Conservation (phyloP, 1,139 yeast species). For the Lodderomyces jiufengensis region DNA sequence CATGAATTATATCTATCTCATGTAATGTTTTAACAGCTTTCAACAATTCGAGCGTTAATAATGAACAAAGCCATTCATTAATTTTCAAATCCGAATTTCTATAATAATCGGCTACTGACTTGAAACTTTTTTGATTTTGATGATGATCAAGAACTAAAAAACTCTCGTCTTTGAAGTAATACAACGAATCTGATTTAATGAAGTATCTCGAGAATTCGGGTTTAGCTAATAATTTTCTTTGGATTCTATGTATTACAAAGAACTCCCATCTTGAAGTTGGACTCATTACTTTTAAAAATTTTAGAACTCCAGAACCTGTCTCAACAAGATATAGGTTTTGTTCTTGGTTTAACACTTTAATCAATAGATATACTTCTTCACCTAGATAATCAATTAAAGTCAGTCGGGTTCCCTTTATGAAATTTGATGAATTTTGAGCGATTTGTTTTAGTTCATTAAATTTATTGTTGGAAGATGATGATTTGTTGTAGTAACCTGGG, state of each 20-base stretch:
- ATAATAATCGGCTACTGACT: conserved; percentile 19
- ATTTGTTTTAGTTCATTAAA: conserved; percentile 32
- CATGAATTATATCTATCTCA: conserved; percentile 66
- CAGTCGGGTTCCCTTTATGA: conserved; percentile 36
- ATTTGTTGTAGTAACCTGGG: conserved; percentile 25
- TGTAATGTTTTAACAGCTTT: conserved; percentile 64
- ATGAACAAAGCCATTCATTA: conserved; percentile 65
- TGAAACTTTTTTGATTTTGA: conserved; percentile 60
- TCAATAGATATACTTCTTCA: conserved; percentile 52
- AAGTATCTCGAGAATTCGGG: conserved; percentile 6
- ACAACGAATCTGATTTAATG: conserved; percentile 51
- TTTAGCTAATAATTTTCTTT: conserved; percentile 25
- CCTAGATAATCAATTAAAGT: conserved; percentile 49
- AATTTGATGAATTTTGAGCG: conserved; percentile 29
- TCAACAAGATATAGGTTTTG: conserved; percentile 80
- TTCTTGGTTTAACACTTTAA: conserved; percentile 69
- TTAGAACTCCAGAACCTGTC: conserved; percentile 51
- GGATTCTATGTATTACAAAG: conserved; percentile 61
- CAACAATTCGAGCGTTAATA: conserved; percentile 60
- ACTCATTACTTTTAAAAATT: conserved; percentile 71
- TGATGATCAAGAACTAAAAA: conserved; percentile 67
- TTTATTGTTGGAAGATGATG: conserved; percentile 13
- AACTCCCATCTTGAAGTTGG: conserved; percentile 82
- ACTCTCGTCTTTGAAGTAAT: conserved; percentile 67
- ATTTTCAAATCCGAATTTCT: no score